Evolutionary conservation across 345 rosid genomes (phyloP).

Genomic region (Camelina hispida): DNA sequence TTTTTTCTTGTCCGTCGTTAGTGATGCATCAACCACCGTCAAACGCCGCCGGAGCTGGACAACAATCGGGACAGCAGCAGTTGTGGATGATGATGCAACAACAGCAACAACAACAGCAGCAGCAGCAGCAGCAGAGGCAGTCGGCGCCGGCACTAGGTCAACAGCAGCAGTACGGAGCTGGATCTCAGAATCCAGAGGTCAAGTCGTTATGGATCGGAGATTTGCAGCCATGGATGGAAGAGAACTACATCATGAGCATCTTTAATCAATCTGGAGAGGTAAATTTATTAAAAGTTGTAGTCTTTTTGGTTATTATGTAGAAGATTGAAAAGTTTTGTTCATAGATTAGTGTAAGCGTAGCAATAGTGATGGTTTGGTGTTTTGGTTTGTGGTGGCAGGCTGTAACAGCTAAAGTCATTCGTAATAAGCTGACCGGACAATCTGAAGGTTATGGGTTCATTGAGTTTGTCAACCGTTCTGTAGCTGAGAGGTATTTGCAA

Average conservation of each 20-base stretch:
- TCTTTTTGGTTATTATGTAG: background rate
- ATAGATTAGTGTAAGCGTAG: background rate
- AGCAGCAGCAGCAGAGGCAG: constrained; percentile 38
- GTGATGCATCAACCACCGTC: constrained; percentile 82
- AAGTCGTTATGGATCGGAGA: constrained; percentile 94
- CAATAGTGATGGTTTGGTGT: background rate
- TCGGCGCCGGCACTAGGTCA: constrained; percentile 69
- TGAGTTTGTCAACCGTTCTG: constrained; percentile 68
- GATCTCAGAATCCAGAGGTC: constrained; percentile 51
- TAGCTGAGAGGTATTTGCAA: constrained; percentile 85
- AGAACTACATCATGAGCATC: constrained; percentile 65
- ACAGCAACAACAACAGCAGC: constrained; percentile 19
- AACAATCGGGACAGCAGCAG: constrained; percentile 52
- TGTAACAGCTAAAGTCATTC: constrained; percentile 78
- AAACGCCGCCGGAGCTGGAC: constrained; percentile 52
- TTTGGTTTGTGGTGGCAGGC: constrained; percentile 45
- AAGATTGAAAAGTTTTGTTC: background rate
- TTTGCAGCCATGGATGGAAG: constrained; percentile 95
- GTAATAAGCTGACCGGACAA: constrained; percentile 66
- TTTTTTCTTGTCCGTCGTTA: constrained; percentile 11
- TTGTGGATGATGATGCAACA: constrained; percentile 72
- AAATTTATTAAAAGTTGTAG: background rate
- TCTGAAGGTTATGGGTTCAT: constrained; percentile 92
- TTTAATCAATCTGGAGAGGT: constrained; percentile 78
- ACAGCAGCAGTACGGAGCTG: constrained; percentile 48